These are phyloP conservation scores for Priceomyces fermenticarens DNA, from an alignment of 805 yeast genomes.

Conservation along the genomic window DNA sequence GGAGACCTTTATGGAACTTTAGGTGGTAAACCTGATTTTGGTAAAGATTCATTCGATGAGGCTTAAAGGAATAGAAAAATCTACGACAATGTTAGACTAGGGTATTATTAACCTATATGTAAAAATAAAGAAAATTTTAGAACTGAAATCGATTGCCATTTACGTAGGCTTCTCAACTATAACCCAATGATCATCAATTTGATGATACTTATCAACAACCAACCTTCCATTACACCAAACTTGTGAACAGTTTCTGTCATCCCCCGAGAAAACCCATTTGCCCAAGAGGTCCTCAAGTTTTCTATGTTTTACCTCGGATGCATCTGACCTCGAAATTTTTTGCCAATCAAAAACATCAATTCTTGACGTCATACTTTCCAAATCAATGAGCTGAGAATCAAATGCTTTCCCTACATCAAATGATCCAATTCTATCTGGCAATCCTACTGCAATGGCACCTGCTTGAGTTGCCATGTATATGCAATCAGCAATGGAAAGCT, in stretches of 20 bases:
- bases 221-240: conserved; percentile 82
- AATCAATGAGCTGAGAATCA: conserved; percentile 78
- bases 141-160: background rate
- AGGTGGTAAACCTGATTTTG: conserved; percentile 43
- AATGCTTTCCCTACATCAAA: conserved; percentile 77
- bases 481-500: conserved; percentile 66
- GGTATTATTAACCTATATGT: too few species aligned
- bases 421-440: conserved; percentile 59
- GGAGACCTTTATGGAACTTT: conserved; percentile 61
- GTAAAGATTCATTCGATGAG: conserved; percentile 20
- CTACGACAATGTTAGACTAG: too few species aligned
- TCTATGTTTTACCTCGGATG: conserved; percentile 7
- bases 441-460: conserved; percentile 74
- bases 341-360: conserved; percentile 81
- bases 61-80: conserved; percentile 19
- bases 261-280: conserved; percentile 93
- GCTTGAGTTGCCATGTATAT: conserved; percentile 83
- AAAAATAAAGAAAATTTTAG: too few species aligned
- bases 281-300: conserved; percentile 60
- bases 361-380: conserved; percentile 50
- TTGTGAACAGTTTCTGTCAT: conserved; percentile 77
- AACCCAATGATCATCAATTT: conserved; percentile 3
- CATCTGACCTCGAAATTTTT: conserved; percentile 28
- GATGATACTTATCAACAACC: conserved; percentile 44
- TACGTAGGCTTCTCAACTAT: conserved; percentile 1